A percentile compares a stretch with the other conserved stretches of the same genome.
Conservation (phyloP, 176 grass and related monocot genomes). For the Elymus sibiricus region DNA sequence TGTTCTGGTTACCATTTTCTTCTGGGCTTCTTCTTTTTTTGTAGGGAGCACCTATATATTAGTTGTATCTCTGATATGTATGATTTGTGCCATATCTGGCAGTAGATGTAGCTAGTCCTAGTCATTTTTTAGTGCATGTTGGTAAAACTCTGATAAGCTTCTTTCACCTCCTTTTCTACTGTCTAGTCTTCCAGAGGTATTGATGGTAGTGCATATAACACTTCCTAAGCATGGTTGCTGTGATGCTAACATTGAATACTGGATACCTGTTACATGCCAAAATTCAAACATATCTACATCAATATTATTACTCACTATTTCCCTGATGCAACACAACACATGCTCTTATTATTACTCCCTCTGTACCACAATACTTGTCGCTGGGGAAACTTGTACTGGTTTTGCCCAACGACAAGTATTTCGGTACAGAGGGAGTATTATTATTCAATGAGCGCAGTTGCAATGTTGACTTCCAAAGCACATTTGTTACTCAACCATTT, state of each 20-base stretch:
- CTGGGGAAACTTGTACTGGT: too few species aligned
- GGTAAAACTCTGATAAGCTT: not conserved
- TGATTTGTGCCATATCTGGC: not conserved
- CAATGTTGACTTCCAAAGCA: not conserved
- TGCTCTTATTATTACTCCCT: not conserved
- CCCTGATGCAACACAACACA: not conserved
- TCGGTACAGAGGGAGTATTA: too few species aligned
- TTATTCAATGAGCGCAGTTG: not conserved
- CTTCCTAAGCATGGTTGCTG: conserved; percentile 2
- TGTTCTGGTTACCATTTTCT: conserved; percentile 3
- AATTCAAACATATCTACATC: not conserved
- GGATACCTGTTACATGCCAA: not conserved
- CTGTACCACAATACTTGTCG: too few species aligned
- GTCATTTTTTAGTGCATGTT: not conserved
- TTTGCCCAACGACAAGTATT: too few species aligned
- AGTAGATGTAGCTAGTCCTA: not conserved
- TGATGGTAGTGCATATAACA: not conserved
- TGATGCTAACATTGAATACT: not conserved
- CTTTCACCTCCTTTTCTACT: not conserved
- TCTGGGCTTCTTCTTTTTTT: not conserved
- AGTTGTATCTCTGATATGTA: not conserved
- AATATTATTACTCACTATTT: not conserved
- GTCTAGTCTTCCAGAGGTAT: not conserved
- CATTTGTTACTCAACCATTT: not conserved
- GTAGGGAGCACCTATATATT: not conserved